Percentiles rank a stretch among this genome's conserved stretches.
These are phyloP conservation scores for Penicillium sp. DNA, from an alignment of 2,329 filamentous ascomycete genomes.

Conservation along the genomic window DNA sequence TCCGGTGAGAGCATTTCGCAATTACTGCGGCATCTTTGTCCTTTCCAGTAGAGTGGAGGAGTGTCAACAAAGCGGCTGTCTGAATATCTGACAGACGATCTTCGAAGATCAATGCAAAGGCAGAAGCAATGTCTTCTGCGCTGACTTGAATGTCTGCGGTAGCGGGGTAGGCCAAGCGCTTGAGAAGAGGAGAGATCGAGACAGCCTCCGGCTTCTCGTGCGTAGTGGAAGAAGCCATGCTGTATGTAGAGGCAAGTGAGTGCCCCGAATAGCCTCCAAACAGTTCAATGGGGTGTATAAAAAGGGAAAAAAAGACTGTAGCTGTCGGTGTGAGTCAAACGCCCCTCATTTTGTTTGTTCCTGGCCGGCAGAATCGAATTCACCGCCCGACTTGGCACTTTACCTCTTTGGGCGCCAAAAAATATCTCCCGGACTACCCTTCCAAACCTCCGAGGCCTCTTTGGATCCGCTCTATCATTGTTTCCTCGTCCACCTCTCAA, in stretches of 20 bases:
- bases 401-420: conserved; percentile 19
- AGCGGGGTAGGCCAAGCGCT: conserved; percentile 44
- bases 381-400: conserved; percentile 12
- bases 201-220: conserved; percentile 34
- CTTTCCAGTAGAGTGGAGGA: conserved; percentile 83
- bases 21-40: conserved; percentile 82
- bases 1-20: conserved; percentile 74
- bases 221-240: conserved; percentile 25
- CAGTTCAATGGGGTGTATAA: neutral
- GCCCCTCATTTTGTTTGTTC: conserved; percentile 12
- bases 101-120: conserved; percentile 86
- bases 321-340: conserved; percentile 13
- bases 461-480: conserved; percentile 11
- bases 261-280: neutral
- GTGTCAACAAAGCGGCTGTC: conserved; percentile 79
- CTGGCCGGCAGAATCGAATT: conserved; percentile 14
- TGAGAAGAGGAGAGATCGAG: conserved; percentile 48
- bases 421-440: conserved; percentile 22
- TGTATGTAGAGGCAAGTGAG: neutral
- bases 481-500: conserved; percentile 4
- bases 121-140: conserved; percentile 79
- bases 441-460: conserved; percentile 11
- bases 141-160: conserved; percentile 53
- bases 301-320: neutral
- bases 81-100: conserved; percentile 85